Evolutionary conservation across 1,284 basidiomycete species (phyloP).

Genomic region (Cutaneotrichosporon cavernicola): DNA sequence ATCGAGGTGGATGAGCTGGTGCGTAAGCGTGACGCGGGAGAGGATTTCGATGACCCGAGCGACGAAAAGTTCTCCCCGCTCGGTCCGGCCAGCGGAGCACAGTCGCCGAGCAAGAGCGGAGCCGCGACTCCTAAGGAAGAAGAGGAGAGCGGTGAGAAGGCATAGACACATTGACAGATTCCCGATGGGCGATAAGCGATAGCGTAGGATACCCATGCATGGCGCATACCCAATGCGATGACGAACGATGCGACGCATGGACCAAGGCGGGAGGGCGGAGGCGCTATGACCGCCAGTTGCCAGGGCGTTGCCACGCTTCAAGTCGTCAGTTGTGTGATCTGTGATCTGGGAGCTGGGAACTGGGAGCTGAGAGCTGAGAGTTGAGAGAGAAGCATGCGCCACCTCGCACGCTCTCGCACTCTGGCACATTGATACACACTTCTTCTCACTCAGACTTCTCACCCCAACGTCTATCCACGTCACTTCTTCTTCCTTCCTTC

Average conservation of each 20-base stretch:
- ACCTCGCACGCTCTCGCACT: too few relatives aligned
- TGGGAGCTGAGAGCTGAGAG: too few relatives aligned
- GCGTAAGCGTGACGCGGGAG: slow-evolving; percentile 24
- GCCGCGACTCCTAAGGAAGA: background rate
- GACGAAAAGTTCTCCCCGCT: background rate
- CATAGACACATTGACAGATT: background rate
- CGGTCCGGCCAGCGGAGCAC: background rate
- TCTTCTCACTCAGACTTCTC: too few relatives aligned
- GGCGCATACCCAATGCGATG: background rate
- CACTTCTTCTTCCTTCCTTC: background rate
- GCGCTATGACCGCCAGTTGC: background rate
- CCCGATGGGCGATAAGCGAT: too few relatives aligned
- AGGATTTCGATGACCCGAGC: background rate
- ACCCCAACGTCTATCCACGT: too few relatives aligned
- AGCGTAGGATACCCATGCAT: background rate
- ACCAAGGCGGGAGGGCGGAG: background rate
- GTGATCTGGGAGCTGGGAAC: too few relatives aligned
- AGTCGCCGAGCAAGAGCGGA: background rate
- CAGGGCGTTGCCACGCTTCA: too few relatives aligned
- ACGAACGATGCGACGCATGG: background rate
- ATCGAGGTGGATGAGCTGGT: slow-evolving; percentile 38
- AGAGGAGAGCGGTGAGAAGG: background rate
- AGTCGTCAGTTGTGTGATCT: too few relatives aligned
- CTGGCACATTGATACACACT: too few relatives aligned
- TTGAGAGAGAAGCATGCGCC: too few relatives aligned